phyloP scores from a whole-genome alignment of 106 monocot genomes.

The Agapanthus africanus region DNA sequence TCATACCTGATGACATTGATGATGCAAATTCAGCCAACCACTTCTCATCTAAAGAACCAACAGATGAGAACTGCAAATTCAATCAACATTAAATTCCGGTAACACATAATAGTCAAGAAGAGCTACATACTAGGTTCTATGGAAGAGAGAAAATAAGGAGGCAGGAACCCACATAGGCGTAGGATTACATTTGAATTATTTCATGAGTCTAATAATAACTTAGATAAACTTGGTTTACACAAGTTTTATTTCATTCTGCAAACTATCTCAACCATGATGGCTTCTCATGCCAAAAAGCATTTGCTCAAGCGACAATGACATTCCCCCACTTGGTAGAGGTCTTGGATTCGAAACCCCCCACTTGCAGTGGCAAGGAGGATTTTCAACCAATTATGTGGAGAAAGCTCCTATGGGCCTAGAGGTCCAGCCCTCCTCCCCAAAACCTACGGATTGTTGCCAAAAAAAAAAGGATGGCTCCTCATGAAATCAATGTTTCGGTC shows the following conservation, averaged over 20 bases:
- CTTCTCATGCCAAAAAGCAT: no score
- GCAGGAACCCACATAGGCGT: not conserved
- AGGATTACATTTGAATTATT: not conserved
- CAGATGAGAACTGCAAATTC: conserved; percentile 77
- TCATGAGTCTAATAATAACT: conserved; percentile 1
- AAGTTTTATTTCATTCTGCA: not conserved
- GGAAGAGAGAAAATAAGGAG: not conserved
- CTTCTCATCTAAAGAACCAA: conserved; percentile 92
- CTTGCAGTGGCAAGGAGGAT: no score
- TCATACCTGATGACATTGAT: conserved; percentile 66
- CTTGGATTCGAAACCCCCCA: no score
- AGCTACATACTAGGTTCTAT: not conserved
- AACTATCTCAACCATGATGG: not conserved
- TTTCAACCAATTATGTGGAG: no score
- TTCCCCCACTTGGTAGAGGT: no score
- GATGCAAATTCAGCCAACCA: conserved; percentile 73
- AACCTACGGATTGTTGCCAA: no score
- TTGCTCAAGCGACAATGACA: no score
- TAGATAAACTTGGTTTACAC: not conserved
- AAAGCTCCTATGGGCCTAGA: no score
- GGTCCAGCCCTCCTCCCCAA: no score
- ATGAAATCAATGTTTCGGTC: not conserved
- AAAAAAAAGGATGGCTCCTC: no score
- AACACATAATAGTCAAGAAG: not conserved
- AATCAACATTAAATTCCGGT: not conserved